Evolutionary conservation across 306 rosid species (phyloP), one percentile per base, ranked within the genome.

Genomic region (Vigna nakashimae): DNA sequence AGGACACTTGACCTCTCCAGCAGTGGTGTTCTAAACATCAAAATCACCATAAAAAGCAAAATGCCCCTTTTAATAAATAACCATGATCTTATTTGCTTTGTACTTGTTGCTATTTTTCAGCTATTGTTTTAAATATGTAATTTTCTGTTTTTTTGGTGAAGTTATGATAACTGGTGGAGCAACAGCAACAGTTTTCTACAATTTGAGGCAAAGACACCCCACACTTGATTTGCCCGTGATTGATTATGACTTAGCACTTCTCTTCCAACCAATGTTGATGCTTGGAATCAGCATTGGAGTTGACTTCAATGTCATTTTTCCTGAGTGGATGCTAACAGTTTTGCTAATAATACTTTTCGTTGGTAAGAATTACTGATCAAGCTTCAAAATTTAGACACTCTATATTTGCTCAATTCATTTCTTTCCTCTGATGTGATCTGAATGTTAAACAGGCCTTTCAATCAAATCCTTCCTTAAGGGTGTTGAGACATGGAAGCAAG

Each of bases 141-240:
- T 46, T 58, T 20, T 58, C 2, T 32, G 20, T 82, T 58, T 66
- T 45, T 45, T 55, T 75, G 66, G n/a, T 75, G 18, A 70, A 91
- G 97, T 88, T 77, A 90, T 90, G 97, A 86, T 91, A 4, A 91
- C 90, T n/a, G 97, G 92, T 11, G 97, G 90, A 65, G 92, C 97
- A 64, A 92, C 87, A 45, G 90, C 92, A 80, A 79, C 90, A 2
- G 91, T 92, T 15, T 82, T 87, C 78, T 92, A 88, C 82, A 91
- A 88, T 50, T 26, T 91, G 71, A 87, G 76, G 74, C 84, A 88
- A 20, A 88, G 88, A 73, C 97, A 91, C 60, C 92, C 97, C 42
- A 87, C 97, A 15, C 85, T 88, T 60, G 92, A 90, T n/a, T 75
- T 88, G 67, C 92, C 97, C 6, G 62, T 91, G 5, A 91, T 91